Evolutionary conservation across 73 alveolate genomes (phyloP).

Genomic region (Uronychia setigera): DNA sequence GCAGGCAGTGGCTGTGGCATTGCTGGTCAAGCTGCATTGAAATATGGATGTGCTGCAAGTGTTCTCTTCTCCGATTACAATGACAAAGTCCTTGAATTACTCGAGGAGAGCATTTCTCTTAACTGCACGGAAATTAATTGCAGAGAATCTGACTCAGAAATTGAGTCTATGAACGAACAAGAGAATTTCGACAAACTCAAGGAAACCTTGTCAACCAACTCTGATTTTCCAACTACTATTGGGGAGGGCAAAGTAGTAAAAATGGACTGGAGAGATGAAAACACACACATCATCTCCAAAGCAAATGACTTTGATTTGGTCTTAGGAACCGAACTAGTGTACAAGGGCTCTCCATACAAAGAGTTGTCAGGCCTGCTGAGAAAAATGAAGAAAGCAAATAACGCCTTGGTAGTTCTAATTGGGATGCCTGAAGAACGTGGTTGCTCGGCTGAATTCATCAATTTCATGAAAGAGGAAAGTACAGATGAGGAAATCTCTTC

Average conservation of each 20-base stretch:
- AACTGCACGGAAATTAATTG: neutral
- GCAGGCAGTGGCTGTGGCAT: constrained; percentile 87
- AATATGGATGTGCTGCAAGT: constrained; percentile 48
- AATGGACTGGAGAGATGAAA: constrained; percentile 34
- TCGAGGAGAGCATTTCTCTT: constrained; percentile 35
- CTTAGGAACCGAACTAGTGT: constrained; percentile 33
- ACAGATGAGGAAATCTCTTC: neutral
- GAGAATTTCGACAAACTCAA: neutral
- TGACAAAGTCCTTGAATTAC: constrained; percentile 54
- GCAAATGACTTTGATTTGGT: neutral
- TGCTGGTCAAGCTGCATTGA: constrained; percentile 70
- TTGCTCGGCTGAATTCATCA: constrained; percentile 22
- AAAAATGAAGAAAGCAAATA: neutral
- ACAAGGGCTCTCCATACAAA: constrained; percentile 44
- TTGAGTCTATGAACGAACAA: neutral
- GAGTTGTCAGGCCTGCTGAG: constrained; percentile 8
- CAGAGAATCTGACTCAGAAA: neutral
- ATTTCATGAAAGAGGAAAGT: constrained; percentile 23
- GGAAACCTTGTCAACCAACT: constrained; percentile 3
- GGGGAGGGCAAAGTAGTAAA: neutral
- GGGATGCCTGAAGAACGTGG: constrained; percentile 19
- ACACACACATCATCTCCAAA: neutral
- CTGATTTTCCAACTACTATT: neutral
- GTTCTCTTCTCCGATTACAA: constrained; percentile 71
- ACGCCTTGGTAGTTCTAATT: neutral